Percentiles rank a stretch among this genome's conserved stretches.
These are phyloP conservation scores for Suillus variegatus DNA, from an alignment of 768 basidiomycete species.

Conservation along the genomic window DNA sequence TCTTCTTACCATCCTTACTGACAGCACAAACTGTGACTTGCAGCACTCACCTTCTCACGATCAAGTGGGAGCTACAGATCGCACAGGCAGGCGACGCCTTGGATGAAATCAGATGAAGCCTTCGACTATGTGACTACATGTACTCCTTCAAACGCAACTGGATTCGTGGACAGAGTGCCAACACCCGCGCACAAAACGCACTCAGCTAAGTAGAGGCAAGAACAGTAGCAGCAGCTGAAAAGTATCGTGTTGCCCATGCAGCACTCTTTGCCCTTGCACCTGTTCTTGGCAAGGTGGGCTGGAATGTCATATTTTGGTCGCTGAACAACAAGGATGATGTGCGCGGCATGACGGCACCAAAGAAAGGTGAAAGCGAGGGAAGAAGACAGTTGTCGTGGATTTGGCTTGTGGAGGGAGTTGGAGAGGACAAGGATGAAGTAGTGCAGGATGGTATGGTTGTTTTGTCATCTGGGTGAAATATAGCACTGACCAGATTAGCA, in stretches of 20 bases:
- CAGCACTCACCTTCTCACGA: background rate
- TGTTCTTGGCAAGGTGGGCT: background rate
- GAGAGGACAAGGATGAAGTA: background rate
- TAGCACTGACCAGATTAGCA: too few relatives aligned
- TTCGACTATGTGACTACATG: slow-evolving; percentile 12
- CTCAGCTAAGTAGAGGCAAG: slow-evolving; percentile 11
- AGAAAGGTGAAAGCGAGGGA: slow-evolving; percentile 7
- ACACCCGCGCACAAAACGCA: slow-evolving; percentile 9
- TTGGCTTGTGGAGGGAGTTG: slow-evolving; percentile 1
- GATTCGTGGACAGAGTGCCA: slow-evolving; percentile 13
- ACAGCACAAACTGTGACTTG: background rate
- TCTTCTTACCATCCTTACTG: background rate
- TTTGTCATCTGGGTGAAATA: too few relatives aligned
- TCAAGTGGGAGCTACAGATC: slow-evolving; percentile 6
- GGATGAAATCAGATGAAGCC: slow-evolving; percentile 2
- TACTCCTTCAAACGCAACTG: slow-evolving; percentile 17
- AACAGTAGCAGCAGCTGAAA: background rate
- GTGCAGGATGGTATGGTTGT: slow-evolving; percentile 1
- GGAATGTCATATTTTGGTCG: background rate
- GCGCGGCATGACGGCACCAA: background rate
- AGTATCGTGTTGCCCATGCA: slow-evolving; percentile 12
- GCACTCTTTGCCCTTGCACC: slow-evolving; percentile 1
- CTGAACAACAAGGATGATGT: slow-evolving; percentile 5
- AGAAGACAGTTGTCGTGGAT: slow-evolving; percentile 11
- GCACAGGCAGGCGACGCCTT: slow-evolving; percentile 7